Conservation (phyloP, 306 rosid genomes). For the Cercis canadensis region DNA sequence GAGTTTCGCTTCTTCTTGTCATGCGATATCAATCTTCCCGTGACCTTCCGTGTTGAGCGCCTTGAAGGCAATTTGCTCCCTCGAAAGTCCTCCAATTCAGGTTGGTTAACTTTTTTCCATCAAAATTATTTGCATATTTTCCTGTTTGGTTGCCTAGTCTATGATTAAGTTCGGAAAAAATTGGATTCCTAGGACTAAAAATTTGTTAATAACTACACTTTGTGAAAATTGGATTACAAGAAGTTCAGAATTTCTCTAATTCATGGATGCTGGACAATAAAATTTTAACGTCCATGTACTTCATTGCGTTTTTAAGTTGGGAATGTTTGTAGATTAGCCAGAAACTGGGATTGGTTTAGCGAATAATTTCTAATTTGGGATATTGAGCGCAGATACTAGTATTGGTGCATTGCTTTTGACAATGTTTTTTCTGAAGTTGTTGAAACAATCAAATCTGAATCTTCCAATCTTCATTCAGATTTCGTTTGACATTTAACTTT, state of each 20-base stretch:
- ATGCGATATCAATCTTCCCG: slow-evolving; percentile 92
- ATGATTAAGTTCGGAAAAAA: background rate
- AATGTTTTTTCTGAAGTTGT: background rate
- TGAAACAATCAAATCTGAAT: background rate
- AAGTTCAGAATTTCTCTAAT: too few relatives aligned
- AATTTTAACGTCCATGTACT: background rate
- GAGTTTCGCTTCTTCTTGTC: slow-evolving; percentile 98
- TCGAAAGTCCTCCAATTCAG: slow-evolving; percentile 55
- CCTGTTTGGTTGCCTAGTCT: slow-evolving; percentile 6
- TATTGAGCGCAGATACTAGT: background rate
- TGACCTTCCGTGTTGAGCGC: slow-evolving; percentile 77
- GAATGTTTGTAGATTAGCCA: too few relatives aligned
- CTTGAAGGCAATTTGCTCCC: slow-evolving; percentile 78
- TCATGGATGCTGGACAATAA: too few relatives aligned
- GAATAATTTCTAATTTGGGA: slow-evolving; percentile 26
- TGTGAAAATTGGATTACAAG: too few relatives aligned
- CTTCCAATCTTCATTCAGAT: background rate
- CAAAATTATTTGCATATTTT: background rate
- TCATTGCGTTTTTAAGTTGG: background rate
- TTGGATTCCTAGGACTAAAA: background rate
- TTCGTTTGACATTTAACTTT: too few relatives aligned
- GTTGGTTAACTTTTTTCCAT: slow-evolving; percentile 30
- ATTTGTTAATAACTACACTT: too few relatives aligned
- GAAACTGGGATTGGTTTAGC: too few relatives aligned
- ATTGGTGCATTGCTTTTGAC: background rate